Base-by-base conservation (phyloP, 2,329 filamentous ascomycete genomes). In the Talaromyces sp. region DNA sequence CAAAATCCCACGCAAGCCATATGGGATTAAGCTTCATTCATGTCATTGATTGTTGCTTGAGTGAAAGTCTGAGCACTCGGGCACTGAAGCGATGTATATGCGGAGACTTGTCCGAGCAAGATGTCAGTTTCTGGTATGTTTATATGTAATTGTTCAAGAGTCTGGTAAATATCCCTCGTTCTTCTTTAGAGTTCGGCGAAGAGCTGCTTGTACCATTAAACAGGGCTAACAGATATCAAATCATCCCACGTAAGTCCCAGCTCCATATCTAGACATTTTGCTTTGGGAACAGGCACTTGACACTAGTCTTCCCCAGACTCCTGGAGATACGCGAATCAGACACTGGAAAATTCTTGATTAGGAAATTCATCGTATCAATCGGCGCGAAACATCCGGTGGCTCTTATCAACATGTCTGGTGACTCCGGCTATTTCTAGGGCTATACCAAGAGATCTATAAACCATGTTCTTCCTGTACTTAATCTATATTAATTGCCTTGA, bases 331-430 rank as follows among this genome's bases (percentile, higher is more conserved):
- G 27, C 7, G 10, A 3, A 34, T 34, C 51, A 7, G 29, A 19
- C 7, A 19, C 1, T 3, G 8, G 5, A 54, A 19, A 5, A 7
- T 19, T 19, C 51, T 29, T 34, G 3, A 29, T 54, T 54, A 4
- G 51, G 51, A 5, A 34, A 34, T 54, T 54, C 17, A 1, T 19
- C 27, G 3, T 34, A 19, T 54, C 51, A 54, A 54, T 54, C 17
- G n/a, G 17, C 17, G 15, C 27, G 8, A n/a, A 13, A 31, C 17
- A 34, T 54, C 51, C 29, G 15, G 22, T 34, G 29, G 27, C 17
- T 54, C 15, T 54, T 54, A 54, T 54, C 51, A 54, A 54, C 25
- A 19, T 34, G 27, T 54, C 51, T 54, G 27, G 27, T 54, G 51
- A 54, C 51, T 34, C 13, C 27, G 49, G 15, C 17, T 15, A 8